These are phyloP conservation scores for Chlorophyllum brunneum DNA, from an alignment of 768 basidiomycete species.

Conservation along the genomic window DNA sequence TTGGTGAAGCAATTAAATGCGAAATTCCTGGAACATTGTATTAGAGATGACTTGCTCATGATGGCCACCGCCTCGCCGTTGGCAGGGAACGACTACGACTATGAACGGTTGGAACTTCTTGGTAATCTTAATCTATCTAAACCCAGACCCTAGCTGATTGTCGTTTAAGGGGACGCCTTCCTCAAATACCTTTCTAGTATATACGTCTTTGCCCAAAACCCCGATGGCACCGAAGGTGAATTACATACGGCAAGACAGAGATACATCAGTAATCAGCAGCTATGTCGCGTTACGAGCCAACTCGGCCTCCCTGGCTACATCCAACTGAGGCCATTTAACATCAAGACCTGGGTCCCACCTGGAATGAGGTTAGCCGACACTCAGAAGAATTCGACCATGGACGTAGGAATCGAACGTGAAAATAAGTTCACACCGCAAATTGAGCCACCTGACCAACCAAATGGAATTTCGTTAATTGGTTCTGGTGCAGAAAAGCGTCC, in stretches of 20 bases:
- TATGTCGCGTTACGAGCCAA: conserved; percentile 51
- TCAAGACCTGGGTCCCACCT: conserved; percentile 54
- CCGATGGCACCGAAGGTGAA: conserved; percentile 59
- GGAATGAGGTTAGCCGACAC: conserved; percentile 8
- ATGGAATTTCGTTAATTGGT: too few species aligned
- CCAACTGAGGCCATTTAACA: conserved; percentile 64
- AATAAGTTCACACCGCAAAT: neutral
- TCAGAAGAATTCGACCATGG: conserved; percentile 1
- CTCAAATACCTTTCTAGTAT: conserved; percentile 75
- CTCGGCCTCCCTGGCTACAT: conserved; percentile 70
- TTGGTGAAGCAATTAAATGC: conserved; percentile 78
- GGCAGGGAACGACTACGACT: conserved; percentile 66
- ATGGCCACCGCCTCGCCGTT: conserved; percentile 70
- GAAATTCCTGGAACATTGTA: conserved; percentile 55
- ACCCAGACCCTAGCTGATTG: neutral
- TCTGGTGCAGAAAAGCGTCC: neutral
- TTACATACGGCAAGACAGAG: conserved; percentile 63
- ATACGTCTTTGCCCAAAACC: conserved; percentile 70
- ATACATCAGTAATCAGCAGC: conserved; percentile 71
- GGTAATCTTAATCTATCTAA: conserved; percentile 40
- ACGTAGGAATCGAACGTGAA: conserved; percentile 11
- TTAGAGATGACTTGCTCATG: conserved; percentile 58
- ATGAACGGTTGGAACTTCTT: conserved; percentile 81
- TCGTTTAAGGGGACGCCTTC: conserved; percentile 71
- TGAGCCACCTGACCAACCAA: neutral